Conservation (phyloP, 352 stramenopile genomes). For the Globisporangium paddicum region DNA sequence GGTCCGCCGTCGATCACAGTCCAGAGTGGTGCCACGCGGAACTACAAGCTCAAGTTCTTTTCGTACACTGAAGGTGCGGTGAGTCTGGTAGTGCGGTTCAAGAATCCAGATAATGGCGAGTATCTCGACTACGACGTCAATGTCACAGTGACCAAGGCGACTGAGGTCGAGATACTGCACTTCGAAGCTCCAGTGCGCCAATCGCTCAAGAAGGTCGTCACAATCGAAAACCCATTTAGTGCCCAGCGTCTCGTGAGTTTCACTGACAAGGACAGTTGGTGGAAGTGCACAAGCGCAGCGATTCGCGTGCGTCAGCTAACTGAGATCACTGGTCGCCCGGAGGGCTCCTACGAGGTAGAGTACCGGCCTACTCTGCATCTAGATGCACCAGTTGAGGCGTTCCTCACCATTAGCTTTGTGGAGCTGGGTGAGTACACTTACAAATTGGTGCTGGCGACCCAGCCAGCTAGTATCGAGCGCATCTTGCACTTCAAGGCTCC, state of each 20-base stretch:
- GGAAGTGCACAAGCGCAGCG: slow-evolving; percentile 70
- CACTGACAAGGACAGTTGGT: slow-evolving; percentile 62
- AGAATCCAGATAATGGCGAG: slow-evolving; percentile 78
- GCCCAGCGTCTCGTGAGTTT: slow-evolving; percentile 45
- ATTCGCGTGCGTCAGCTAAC: slow-evolving; percentile 69
- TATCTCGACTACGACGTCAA: slow-evolving; percentile 72
- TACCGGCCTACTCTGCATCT: slow-evolving; percentile 79
- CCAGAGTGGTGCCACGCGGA: slow-evolving; percentile 40
- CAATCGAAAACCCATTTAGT: slow-evolving; percentile 90
- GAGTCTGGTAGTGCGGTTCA: slow-evolving; percentile 65
- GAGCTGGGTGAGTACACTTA: slow-evolving; percentile 90
- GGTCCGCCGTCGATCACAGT: slow-evolving; percentile 70
- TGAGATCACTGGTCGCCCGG: slow-evolving; percentile 58
- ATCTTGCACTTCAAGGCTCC: slow-evolving; percentile 81
- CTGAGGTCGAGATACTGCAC: slow-evolving; percentile 70
- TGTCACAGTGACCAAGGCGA: slow-evolving; percentile 50
- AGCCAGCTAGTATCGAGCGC: slow-evolving; percentile 51
- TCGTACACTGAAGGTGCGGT: slow-evolving; percentile 77
- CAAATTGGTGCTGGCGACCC: slow-evolving; percentile 73
- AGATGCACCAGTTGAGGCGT: slow-evolving; percentile 32
- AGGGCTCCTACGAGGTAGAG: slow-evolving; percentile 88
- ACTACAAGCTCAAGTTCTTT: slow-evolving; percentile 88
- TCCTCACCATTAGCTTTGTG: slow-evolving; percentile 70
- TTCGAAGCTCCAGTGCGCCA: slow-evolving; percentile 86
- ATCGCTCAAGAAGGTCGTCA: slow-evolving; percentile 67